These are phyloP conservation scores for Clavispora santaluciae DNA, from an alignment of 805 yeast genomes.

Conservation along the genomic window DNA sequence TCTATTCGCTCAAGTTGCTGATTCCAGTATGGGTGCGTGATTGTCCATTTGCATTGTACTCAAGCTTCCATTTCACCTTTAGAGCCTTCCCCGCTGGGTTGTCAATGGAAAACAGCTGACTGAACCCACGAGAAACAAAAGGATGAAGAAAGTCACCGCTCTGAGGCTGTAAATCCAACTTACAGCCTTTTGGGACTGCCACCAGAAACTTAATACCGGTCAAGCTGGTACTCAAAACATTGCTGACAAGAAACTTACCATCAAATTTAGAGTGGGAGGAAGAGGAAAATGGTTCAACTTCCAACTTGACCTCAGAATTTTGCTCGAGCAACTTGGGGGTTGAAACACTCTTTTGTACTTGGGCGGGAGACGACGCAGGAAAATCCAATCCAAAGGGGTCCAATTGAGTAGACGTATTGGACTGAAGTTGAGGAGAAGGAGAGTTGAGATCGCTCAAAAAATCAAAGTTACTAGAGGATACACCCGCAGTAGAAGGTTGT, in stretches of 20 bases:
- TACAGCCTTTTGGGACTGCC: conserved; percentile 66
- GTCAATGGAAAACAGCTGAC: conserved; percentile 46
- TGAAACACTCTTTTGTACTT: conserved; percentile 14
- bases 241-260: conserved; percentile 50
- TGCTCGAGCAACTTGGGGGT: conserved; percentile 29
- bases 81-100: conserved; percentile 34
- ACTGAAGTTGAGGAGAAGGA: conserved; percentile 37
- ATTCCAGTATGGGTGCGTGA: conserved; percentile 57
- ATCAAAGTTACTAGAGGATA: conserved; percentile 16
- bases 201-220: conserved; percentile 53
- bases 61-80: conserved; percentile 74
- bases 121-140: conserved; percentile 43
- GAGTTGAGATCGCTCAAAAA: conserved; percentile 35
- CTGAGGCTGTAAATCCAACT: conserved; percentile 58
- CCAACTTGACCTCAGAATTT: conserved; percentile 46
- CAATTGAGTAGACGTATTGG: conserved; percentile 24
- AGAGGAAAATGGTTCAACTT: conserved; percentile 33
- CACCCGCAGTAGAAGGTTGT: conserved; percentile 1
- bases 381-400: conserved; percentile 40
- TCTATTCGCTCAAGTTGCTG: conserved; percentile 17
- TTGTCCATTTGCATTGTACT: conserved; percentile 47
- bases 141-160: conserved; percentile 50
- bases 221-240: conserved; percentile 41
- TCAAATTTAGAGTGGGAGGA: conserved; percentile 31
- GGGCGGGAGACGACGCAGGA: conserved; percentile 35